Base-by-base conservation (phyloP, 2,329 filamentous ascomycete species). In the Chrysoporthe deuterocubensis region DNA sequence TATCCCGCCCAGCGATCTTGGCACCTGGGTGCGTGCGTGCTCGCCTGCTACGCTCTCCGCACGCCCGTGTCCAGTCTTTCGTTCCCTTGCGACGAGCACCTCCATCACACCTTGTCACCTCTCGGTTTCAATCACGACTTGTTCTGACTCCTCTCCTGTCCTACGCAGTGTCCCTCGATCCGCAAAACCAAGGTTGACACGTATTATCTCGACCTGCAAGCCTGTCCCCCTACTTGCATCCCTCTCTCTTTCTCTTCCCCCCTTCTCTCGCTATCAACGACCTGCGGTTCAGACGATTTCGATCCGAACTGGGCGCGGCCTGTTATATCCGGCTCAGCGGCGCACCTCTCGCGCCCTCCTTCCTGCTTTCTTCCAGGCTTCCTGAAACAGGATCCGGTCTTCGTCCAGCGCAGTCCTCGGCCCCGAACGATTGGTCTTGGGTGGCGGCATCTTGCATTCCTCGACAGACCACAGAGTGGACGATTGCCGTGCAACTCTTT, bases 1-100 rank as follows among this genome's bases (percentile, higher is more conserved):
- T 62, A 46, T 62, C 43, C 60, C 26, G 40, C 40, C 18, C 66
- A 54, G 61, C 13, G 56, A 37, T 48, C 56, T 64, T 67, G 62
- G 56, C 61, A 54, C 62, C 21, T 9, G 6, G 4, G 46, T 26
- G 44, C 59, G 61, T 64, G 61, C 56, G 40, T 68, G 57, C 16
- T 54, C 43, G 61, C 52, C 62, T 56, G 62, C 50, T 43, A 58
- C 40, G 40, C 54, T 40, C 44, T 64, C 65, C 67, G 56, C 67
- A 61, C 60, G 70, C 67, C 67, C 59, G 59, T 69, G 67, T 71
- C 70, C 70, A 71, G 70, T 72, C 70, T 69, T 62, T 65, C 65
- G 57, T 54, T 64, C 64, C 67, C 65, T 70, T 68, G 64, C 56
- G 59, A 68, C 43, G 43, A 63, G 43, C 63, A 37, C 59, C 57